A percentile compares a stretch with the other conserved stretches of the same genome.
Evolutionary conservation across 805 yeast species (phyloP).

Genomic region (Torulaspora microellipsoides): DNA sequence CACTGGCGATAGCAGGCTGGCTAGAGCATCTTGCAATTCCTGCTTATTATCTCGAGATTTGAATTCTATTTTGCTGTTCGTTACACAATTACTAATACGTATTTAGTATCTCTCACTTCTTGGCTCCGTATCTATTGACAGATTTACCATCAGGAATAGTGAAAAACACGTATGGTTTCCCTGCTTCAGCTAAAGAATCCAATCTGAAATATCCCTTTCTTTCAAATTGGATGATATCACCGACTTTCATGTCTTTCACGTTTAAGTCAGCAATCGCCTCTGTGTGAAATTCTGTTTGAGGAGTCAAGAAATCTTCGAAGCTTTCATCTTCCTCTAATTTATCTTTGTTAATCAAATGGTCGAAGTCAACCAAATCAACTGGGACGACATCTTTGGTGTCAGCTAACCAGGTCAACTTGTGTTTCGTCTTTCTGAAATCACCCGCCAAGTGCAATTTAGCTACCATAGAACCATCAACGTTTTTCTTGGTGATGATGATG

Average conservation of each 20-base stretch:
- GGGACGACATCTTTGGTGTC: conserved; percentile 65
- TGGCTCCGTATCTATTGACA: conserved; percentile 70
- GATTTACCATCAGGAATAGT: conserved; percentile 95
- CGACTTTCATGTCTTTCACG: conserved; percentile 68
- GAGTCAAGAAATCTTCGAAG: conserved; percentile 87
- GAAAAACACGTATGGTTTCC: conserved; percentile 70
- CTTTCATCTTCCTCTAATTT: conserved; percentile 91
- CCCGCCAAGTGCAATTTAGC: conserved; percentile 88
- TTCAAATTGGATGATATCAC: conserved; percentile 90
- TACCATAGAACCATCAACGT: conserved; percentile 60
- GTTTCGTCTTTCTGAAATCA: conserved; percentile 93
- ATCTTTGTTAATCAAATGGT: conserved; percentile 91
- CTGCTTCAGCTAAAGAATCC: conserved; percentile 53
- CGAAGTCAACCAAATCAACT: conserved; percentile 84
- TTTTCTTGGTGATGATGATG: conserved; percentile 67
- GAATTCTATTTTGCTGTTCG: neutral
- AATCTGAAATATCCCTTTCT: conserved; percentile 94
- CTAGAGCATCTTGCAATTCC: no score
- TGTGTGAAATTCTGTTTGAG: conserved; percentile 77
- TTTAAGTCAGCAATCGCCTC: conserved; percentile 77
- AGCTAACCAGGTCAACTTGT: conserved; percentile 94
- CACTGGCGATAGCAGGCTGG: no score
- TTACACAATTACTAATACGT: neutral
- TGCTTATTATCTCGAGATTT: no score
- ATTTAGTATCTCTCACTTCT: conserved; percentile 36